These are phyloP conservation scores for Tylopilus intermedius DNA, from an alignment of 768 basidiomycete genomes.

Conservation along the genomic window DNA sequence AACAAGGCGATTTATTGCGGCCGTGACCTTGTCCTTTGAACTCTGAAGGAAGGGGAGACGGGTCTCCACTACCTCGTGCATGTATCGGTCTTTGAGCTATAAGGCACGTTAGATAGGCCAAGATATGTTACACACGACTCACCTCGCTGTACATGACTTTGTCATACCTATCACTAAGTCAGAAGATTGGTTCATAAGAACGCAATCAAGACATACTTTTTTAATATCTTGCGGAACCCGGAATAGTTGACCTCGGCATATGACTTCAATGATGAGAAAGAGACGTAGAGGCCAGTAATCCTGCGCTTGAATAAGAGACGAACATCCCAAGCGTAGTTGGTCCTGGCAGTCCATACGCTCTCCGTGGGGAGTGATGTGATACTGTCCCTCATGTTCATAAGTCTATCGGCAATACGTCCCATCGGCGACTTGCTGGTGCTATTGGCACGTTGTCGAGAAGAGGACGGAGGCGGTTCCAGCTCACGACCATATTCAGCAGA, in stretches of 20 bases:
- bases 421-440: conserved; percentile 33
- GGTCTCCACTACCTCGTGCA: conserved; percentile 64
- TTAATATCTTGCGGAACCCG: conserved; percentile 91
- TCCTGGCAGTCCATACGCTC: conserved; percentile 72
- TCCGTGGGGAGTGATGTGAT: conserved; percentile 39
- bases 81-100: conserved; percentile 73
- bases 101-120: neutral
- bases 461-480: conserved; percentile 24
- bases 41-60: conserved; percentile 62
- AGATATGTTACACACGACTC: conserved; percentile 3
- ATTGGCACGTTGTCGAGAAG: conserved; percentile 21
- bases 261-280: conserved; percentile 69
- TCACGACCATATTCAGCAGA: conserved; percentile 40
- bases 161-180: conserved; percentile 66
- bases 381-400: conserved; percentile 51
- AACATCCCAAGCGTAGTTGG: conserved; percentile 79
- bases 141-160: conserved; percentile 80
- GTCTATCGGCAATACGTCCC: conserved; percentile 41
- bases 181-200: neutral
- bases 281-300: conserved; percentile 78
- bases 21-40: conserved; percentile 59
- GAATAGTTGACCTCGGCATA: conserved; percentile 91
- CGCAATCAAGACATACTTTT: conserved; percentile 60
- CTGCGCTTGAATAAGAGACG: conserved; percentile 84
- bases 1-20: conserved; percentile 53